Base-by-base conservation (phyloP, 2,329 filamentous ascomycete species). In the Aspergillus fischeri region DNA sequence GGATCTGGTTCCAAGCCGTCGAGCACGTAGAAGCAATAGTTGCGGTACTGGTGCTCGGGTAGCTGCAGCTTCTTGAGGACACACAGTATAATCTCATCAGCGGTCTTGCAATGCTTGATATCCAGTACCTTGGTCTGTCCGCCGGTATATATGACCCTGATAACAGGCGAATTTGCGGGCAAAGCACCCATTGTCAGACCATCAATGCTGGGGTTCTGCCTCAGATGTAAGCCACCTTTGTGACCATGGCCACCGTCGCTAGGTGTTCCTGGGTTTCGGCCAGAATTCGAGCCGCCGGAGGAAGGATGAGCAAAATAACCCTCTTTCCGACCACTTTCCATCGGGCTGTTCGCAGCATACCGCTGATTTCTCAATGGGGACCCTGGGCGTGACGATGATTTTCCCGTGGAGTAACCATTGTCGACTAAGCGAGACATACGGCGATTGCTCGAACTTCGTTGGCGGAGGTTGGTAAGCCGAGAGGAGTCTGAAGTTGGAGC, bases 1-100 rank as follows among this genome's bases (percentile, higher is more conserved):
- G 91, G 88, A 64, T 94, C 88, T 1, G 92, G 87, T 50, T 97
- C 91, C 42, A 91, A 80, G 52, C 92, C 93, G 63, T 91, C 88
- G 57, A 97, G 81, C 1, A 96, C 88, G 80, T 94, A 97, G 77
- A 99, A 97, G 78, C 92, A 97, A 77, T 96, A 97, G 69, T 95
- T 96, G 67, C 92, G 86, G 71, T 94, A 90, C 68, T 97, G 92
- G 61, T 93, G 90, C 70, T 96, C 92, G 24, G 92, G 90, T 29
- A 96, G 82, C 44, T 87, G 86, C 62, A 96, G 90, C 73, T 97
- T 97, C 64, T 89, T 86, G 48, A 97, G 77, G 0, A 94, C 96
- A 59, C 91, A 89, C 49, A 92, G 83, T 80, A 97, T 93, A 53
- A 97, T 90, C 64, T 97, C 92, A 68, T 97, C 94, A 59, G 91